Base-by-base conservation (phyloP, 2,329 filamentous ascomycete genomes). In the Paraphaeosphaeria minitans region DNA sequence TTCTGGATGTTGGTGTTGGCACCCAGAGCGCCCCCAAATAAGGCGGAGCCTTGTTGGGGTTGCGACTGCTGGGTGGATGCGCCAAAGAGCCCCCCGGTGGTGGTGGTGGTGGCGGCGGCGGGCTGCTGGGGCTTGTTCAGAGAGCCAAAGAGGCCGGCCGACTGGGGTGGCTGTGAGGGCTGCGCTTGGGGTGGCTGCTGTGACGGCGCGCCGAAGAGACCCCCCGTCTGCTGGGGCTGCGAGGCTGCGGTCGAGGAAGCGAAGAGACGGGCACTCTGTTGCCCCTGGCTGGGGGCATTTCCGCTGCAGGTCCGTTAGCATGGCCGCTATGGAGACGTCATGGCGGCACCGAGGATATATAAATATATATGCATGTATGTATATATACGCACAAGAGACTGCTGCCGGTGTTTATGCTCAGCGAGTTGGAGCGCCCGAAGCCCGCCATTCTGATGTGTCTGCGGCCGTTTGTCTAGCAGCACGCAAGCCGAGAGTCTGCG, bases 321-420 rank as follows among this genome's bases (percentile, higher is more conserved):
- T 39, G 37, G 58, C 59, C 41, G 22, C 13, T 29, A 55, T 51
- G 52, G 35, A n/a, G n/a, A n/a, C n/a, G n/a, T n/a, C n/a, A n/a
- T n/a, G n/a, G n/a, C n/a, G n/a, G n/a, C n/a, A n/a, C n/a, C n/a
- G n/a, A n/a, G n/a, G n/a, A n/a, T n/a, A n/a, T n/a, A n/a, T n/a
- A n/a, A n/a, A n/a, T n/a, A n/a, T n/a, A n/a, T n/a, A n/a, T n/a
- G n/a, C n/a, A n/a, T n/a, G n/a, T n/a, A n/a, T n/a, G n/a, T 61
- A 67, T 66, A 66, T 61, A 59, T 29, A 76, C 80, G 74, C 74
- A 82, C 81, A 82, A 82, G 47, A 81, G 73, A 53, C 79, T 78
- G 70, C 81, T 70, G 61, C 79, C 79, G 21, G 84, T 86, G 67
- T 85, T 86, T 67, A 86, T 80, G 59, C 80, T 83, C 69, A 86